Evolutionary conservation across 176 grass and related monocot genomes (phyloP), one percentile per base, ranked within the genome.

Genomic region (Eleusine coracana): DNA sequence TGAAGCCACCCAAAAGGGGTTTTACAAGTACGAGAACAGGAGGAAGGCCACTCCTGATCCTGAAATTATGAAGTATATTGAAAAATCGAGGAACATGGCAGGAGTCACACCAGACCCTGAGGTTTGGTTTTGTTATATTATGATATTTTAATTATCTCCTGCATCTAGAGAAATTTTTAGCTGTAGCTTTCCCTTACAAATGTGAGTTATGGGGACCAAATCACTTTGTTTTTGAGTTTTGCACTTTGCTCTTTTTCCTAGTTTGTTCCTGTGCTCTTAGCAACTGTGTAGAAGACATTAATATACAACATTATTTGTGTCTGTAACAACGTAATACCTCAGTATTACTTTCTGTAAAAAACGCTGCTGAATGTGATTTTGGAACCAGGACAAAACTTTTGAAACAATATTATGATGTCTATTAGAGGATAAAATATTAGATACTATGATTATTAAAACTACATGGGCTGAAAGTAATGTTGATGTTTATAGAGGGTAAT

Each of bases 1-100:
- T 77, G 93, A 95, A 84, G 96, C 87, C 12, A 87, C 73, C 71
- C 65, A 76, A 68, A 95, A 91, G 58, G 96, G 96, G 12, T 98
- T 98, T 68, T 98, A 98, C 84, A 95, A 95, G 82, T 98, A 98
- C 20, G 96, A 98, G 88, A 86, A 91, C 60, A 98, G 88, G 80
- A 92, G 92, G 68, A 94, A 95, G 76, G 90, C 96, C 39, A 93
- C 29, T 76, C 89, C 96, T 38, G 96, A 95, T 67, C 89, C 91
- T 62, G 87, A 98, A 85, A 93, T 98, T 60, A 79, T 79, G 17
- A 90, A 86, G 48, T 93, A 92, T 73, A 83, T 98, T 70, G 87
- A 95, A 44, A 93, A 93, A 44, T 95, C 96, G 76, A 89, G 89
- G 70, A 92, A 84, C 74, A 91, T 95, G 83, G 87, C 92, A 29